Evolutionary conservation across 1,284 basidiomycete genomes (phyloP), one percentile per base, ranked within the genome.

Genomic region (Tylopilus sp.): DNA sequence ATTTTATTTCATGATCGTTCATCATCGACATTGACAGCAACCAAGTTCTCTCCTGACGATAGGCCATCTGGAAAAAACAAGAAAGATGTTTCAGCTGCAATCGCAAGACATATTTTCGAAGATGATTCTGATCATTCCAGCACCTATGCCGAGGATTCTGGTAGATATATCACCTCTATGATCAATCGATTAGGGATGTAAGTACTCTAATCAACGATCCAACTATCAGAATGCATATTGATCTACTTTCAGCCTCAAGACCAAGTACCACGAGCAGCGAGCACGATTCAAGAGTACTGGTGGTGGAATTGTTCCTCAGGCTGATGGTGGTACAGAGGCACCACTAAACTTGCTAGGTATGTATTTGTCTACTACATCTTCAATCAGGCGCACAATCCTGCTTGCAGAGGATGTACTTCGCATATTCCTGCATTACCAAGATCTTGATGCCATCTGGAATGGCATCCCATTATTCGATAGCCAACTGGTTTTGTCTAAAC

Each of bases 341-440:
- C 45, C 25, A 3, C 45, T 13, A 27, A 48, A 48, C 13, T n/a
- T 48, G 12, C 45, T 48, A 5, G n/a, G 45, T 48, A 48, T n/a
- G n/a, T n/a, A n/a, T n/a, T n/a, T n/a, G n/a, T n/a, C n/a, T n/a
- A n/a, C n/a, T n/a, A n/a, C n/a, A n/a, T n/a, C n/a, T n/a, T n/a
- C n/a, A n/a, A n/a, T n/a, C n/a, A n/a, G n/a, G n/a, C n/a, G n/a
- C n/a, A n/a, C n/a, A n/a, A n/a, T n/a, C n/a, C n/a, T n/a, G n/a
- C n/a, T 42, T 42, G 2, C 21, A 70, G 64, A 65, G 13, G 57
- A 66, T 23, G 54, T 71, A 4, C 52, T 66, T 33, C 2, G 1
- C 25, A 17, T 58, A 2, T 71, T 71, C 25, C 69, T 50, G 29
- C 64, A 71, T 35, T 71, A 70, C 7, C 19, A 56, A 37, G 66